Percentiles rank a stretch among this genome's conserved stretches.
phyloP scores from a whole-genome alignment of 2,329 filamentous ascomycete species.

The Aspergillus quadricinctus region DNA sequence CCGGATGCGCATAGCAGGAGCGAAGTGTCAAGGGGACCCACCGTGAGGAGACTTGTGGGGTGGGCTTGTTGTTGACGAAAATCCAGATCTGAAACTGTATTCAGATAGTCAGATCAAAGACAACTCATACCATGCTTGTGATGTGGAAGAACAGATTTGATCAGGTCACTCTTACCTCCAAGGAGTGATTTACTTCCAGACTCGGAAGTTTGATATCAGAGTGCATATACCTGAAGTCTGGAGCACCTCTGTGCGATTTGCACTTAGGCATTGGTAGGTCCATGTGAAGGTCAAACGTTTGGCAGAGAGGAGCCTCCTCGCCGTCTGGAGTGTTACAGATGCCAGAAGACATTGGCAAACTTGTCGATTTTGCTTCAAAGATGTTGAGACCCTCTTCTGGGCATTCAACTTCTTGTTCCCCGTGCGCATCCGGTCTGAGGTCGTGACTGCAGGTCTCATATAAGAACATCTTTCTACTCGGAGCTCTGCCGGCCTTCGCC shows the following conservation, averaged over 20 bases:
- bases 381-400: background rate
- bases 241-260: slow-evolving; percentile 2
- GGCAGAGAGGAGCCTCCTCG: background rate
- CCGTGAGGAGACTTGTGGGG: background rate
- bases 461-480: background rate
- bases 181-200: slow-evolving; percentile 9
- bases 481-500: background rate
- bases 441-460: background rate
- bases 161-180: slow-evolving; percentile 8
- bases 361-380: background rate
- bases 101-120: background rate
- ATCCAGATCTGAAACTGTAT: background rate
- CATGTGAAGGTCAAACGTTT: slow-evolving; percentile 1
- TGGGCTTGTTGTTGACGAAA: background rate
- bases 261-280: slow-evolving; percentile 9
- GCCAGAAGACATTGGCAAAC: background rate
- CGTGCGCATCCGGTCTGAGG: background rate
- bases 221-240: slow-evolving; percentile 9
- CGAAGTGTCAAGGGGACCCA: slow-evolving; percentile 9
- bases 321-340: background rate
- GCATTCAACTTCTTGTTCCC: background rate
- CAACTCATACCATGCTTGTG: background rate
- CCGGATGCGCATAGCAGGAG: slow-evolving; percentile 10
- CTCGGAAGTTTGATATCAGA: slow-evolving; percentile 12
- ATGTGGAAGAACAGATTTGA: background rate